phyloP scores from a whole-genome alignment of 352 stramenopile genomes.

The Phytophthora pseudosyringae region DNA sequence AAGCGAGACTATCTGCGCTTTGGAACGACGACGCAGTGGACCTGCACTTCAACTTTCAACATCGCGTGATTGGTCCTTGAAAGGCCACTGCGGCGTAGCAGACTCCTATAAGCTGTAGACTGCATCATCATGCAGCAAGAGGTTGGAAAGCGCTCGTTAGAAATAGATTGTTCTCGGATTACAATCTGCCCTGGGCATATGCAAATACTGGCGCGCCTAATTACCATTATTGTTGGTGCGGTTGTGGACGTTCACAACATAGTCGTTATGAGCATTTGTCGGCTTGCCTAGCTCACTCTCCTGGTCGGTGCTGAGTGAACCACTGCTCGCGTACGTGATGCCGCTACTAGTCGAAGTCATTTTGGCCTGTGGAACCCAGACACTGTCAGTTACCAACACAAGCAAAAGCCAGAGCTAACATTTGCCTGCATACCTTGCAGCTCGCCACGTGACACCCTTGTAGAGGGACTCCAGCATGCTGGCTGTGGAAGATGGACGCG shows the following conservation, averaged over 20 bases:
- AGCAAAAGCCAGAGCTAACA: not conserved
- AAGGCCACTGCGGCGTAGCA: not conserved
- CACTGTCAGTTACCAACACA: conserved; percentile 4
- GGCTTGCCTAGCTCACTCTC: conserved; percentile 24
- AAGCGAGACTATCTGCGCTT: not conserved
- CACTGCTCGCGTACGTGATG: conserved; percentile 38
- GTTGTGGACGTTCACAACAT: conserved; percentile 41
- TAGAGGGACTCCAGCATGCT: conserved; percentile 60
- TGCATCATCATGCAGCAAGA: not conserved
- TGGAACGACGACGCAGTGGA: not conserved
- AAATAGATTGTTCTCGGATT: conserved; percentile 18
- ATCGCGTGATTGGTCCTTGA: conserved; percentile 3
- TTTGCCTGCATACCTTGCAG: conserved; percentile 42
- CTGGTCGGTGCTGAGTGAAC: conserved; percentile 23
- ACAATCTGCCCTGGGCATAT: conserved; percentile 7
- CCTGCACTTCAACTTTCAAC: not conserved
- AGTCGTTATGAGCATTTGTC: conserved; percentile 21
- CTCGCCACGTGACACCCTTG: conserved; percentile 45
- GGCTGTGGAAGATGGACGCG: conserved; percentile 62
- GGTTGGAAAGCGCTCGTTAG: conserved; percentile 5
- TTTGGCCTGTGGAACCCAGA: conserved; percentile 24
- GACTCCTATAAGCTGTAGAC: conserved; percentile 17
- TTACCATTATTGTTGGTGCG: conserved; percentile 26
- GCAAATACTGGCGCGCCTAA: conserved; percentile 23
- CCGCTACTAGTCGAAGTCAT: conserved; percentile 15